Conservation (phyloP, 1,284 basidiomycete genomes). For the Ustilago tritici region DNA sequence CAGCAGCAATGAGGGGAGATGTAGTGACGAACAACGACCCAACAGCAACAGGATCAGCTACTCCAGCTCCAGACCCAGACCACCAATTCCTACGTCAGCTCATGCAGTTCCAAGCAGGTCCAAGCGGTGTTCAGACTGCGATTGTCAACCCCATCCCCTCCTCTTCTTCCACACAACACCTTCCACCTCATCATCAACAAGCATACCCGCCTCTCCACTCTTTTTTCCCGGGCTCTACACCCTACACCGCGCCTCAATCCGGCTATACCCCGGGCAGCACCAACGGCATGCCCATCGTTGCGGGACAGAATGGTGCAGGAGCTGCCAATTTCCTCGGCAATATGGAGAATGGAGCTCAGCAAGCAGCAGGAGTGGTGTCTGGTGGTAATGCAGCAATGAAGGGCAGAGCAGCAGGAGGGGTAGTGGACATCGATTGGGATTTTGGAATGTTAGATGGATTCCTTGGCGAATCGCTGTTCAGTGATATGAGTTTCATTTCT, state of each 20-base stretch:
- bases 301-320: background rate
- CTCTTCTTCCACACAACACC: background rate
- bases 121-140: conserved; percentile 45
- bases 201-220: background rate
- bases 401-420: background rate
- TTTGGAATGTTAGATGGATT: conserved; percentile 50
- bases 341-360: background rate
- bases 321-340: background rate
- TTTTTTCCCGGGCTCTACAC: background rate
- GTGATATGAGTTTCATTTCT: conserved; percentile 52
- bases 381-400: background rate
- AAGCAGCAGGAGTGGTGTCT: background rate
- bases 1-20: background rate
- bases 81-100: conserved; percentile 38
- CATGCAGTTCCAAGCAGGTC: conserved; percentile 54
- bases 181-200: background rate
- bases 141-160: conserved; percentile 23
- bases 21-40: background rate
- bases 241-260: background rate
- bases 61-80: conserved; percentile 13
- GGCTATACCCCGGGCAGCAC: background rate
- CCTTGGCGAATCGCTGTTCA: conserved; percentile 45
- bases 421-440: conserved; percentile 43
- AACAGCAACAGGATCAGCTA: background rate
- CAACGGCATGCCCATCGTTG: background rate